A percentile compares a stretch with the other conserved stretches of the same genome.
Evolutionary conservation across 495 filamentous ascomycete genomes (phyloP).

Genomic region (Daldinia concentrica): DNA sequence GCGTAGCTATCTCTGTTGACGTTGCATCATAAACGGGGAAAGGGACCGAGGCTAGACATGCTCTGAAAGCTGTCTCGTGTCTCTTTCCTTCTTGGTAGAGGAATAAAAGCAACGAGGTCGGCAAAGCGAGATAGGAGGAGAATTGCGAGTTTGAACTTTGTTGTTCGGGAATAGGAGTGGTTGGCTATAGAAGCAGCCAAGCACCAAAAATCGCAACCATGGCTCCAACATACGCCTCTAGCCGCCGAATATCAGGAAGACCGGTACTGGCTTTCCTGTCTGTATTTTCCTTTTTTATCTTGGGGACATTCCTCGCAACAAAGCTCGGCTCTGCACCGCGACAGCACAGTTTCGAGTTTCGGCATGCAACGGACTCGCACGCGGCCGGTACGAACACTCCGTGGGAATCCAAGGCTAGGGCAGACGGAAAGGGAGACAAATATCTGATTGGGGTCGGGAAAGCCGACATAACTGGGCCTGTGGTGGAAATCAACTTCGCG

Average conservation of each 20-base stretch:
- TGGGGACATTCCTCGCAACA: slow-evolving; percentile 39
- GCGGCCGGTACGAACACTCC: slow-evolving; percentile 17
- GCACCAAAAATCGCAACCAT: slow-evolving; percentile 11
- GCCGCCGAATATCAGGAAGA: slow-evolving; percentile 24
- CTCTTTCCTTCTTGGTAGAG: slow-evolving; percentile 9
- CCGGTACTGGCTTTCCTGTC: slow-evolving; percentile 35
- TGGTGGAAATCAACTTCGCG: slow-evolving; percentile 61
- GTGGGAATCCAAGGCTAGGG: slow-evolving; percentile 34
- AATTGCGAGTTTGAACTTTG: slow-evolving; percentile 8
- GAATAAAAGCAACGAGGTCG: slow-evolving; percentile 23
- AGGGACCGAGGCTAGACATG: slow-evolving; percentile 7
- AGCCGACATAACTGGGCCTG: slow-evolving; percentile 91
- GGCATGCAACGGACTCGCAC: background rate
- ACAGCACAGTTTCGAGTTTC: slow-evolving; percentile 27
- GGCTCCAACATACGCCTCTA: slow-evolving; percentile 15
- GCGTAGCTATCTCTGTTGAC: slow-evolving; percentile 20
- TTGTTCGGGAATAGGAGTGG: slow-evolving; percentile 4
- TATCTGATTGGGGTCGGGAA: slow-evolving; percentile 91
- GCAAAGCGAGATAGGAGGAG: slow-evolving; percentile 11
- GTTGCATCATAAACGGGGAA: slow-evolving; percentile 35
- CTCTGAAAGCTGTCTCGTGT: slow-evolving; percentile 29
- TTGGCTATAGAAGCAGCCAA: slow-evolving; percentile 11
- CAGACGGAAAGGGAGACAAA: slow-evolving; percentile 54
- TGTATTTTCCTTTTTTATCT: slow-evolving; percentile 40
- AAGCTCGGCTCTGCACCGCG: slow-evolving; percentile 19